Percentiles rank a stretch among this genome's conserved stretches.
phyloP scores from a whole-genome alignment of 73 alveolate genomes.

The Stentor coeruleus region DNA sequence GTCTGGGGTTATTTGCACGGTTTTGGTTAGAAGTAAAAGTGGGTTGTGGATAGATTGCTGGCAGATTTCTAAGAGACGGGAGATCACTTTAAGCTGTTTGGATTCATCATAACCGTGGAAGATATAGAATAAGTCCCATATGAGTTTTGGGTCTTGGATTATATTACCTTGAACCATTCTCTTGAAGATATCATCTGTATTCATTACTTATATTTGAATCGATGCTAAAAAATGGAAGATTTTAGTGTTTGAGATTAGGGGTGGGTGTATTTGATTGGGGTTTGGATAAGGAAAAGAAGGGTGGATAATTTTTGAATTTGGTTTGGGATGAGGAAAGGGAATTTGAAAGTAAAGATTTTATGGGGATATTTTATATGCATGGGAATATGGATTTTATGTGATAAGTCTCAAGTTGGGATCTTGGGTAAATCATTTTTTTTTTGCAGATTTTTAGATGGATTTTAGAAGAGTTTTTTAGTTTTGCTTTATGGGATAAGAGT shows the following conservation, averaged over 20 bases:
- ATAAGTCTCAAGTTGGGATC: too few species aligned
- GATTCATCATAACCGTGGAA: neutral
- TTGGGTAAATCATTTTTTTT: too few species aligned
- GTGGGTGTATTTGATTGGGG: too few species aligned
- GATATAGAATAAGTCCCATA: neutral
- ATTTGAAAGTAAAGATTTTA: too few species aligned
- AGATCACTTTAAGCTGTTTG: neutral
- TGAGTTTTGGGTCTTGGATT: neutral
- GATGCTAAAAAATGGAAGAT: neutral
- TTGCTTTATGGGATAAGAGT: too few species aligned
- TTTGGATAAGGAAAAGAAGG: too few species aligned
- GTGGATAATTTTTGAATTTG: too few species aligned
- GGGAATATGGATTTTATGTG: too few species aligned
- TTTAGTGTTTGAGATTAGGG: neutral
- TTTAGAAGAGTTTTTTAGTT: too few species aligned
- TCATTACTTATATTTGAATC: neutral
- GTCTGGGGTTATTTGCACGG: neutral
- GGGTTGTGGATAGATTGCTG: conserved; percentile 1
- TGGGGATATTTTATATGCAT: too few species aligned
- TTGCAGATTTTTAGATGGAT: too few species aligned
- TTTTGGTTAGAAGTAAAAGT: neutral
- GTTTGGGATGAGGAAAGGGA: too few species aligned
- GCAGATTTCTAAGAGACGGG: neutral
- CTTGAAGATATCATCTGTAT: neutral
- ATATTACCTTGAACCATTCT: neutral